phyloP scores from a whole-genome alignment of 2,329 filamentous ascomycete genomes.

The Lecanicillium sp. region DNA sequence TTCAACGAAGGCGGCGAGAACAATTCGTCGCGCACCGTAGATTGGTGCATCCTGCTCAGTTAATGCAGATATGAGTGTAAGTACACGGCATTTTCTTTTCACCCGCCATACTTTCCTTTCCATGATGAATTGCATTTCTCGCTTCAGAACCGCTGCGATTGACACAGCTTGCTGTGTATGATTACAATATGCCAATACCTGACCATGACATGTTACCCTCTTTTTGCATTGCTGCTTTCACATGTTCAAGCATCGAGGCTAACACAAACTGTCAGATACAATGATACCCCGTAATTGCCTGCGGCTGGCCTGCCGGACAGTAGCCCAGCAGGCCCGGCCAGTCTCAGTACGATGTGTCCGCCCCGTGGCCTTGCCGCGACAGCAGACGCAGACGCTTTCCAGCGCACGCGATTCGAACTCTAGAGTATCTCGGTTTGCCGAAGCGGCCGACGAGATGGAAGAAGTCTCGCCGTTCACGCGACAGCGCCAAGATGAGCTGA shows the following conservation, averaged over 20 bases:
- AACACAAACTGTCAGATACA: conserved; percentile 17
- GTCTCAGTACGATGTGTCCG: not conserved
- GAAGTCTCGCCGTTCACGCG: conserved; percentile 27
- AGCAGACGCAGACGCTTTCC: conserved; percentile 4
- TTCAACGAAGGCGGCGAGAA: not conserved
- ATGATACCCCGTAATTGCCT: conserved; percentile 31
- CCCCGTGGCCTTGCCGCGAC: conserved; percentile 3
- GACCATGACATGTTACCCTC: conserved; percentile 16
- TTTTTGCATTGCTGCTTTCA: conserved; percentile 8
- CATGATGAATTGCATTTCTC: conserved; percentile 36
- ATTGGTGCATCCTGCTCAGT: conserved; percentile 6
- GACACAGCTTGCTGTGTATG: conserved; percentile 37
- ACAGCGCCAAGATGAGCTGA: conserved; percentile 24
- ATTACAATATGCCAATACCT: conserved; percentile 34
- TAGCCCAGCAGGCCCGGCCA: not conserved
- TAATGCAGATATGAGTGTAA: conserved; percentile 29
- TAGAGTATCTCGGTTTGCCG: conserved; percentile 10
- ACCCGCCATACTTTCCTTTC: conserved; percentile 2
- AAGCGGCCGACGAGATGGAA: conserved; percentile 15
- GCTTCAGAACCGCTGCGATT: conserved; percentile 46
- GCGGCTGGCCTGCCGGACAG: conserved; percentile 25
- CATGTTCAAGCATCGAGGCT: conserved; percentile 9
- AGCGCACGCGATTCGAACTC: conserved; percentile 4
- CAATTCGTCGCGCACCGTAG: not conserved
- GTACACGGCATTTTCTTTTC: conserved; percentile 13